Conservation (phyloP, 306 rosid species). For the Coriaria nepalensis region DNA sequence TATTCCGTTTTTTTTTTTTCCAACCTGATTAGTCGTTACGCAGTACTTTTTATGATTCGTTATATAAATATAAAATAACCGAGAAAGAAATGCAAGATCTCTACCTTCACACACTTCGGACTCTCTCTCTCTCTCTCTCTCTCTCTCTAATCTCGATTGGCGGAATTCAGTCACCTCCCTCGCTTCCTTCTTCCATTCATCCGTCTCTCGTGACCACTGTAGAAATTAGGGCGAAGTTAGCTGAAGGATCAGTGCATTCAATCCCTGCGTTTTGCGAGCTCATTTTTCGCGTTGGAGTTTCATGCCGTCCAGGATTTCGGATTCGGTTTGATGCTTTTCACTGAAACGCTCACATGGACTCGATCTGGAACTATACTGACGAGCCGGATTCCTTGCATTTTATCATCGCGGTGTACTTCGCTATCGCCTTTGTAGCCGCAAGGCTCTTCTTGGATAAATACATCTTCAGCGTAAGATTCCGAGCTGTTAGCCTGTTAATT, state of each 20-base stretch:
- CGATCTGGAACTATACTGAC: conserved; percentile 29
- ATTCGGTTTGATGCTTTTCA: conserved; percentile 22
- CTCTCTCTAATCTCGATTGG: background rate
- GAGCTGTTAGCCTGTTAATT: no score
- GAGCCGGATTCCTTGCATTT: conserved; percentile 42
- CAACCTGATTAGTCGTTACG: background rate
- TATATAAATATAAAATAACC: background rate
- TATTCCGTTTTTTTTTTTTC: background rate
- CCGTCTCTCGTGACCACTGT: background rate
- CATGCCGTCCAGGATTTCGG: background rate
- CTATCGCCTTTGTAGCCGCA: conserved; percentile 32
- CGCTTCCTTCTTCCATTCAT: no score
- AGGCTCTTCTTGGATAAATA: conserved; percentile 57
- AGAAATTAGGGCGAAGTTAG: conserved; percentile 16
- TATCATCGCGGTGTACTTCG: conserved; percentile 45
- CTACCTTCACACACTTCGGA: conserved; percentile 4
- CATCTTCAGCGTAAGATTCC: conserved; percentile 62
- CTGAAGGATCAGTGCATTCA: conserved; percentile 2
- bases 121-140: background rate
- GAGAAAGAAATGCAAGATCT: conserved; percentile 8
- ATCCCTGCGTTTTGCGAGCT: conserved; percentile 4
- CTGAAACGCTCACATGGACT: conserved; percentile 33
- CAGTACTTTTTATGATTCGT: background rate
- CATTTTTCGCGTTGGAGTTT: conserved; percentile 6
- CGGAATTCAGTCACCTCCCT: no score